Evolutionary conservation across 208 protist genomes (phyloP), one percentile per base, ranked within the genome.

Genomic region (Strigomonas oncopelti): DNA sequence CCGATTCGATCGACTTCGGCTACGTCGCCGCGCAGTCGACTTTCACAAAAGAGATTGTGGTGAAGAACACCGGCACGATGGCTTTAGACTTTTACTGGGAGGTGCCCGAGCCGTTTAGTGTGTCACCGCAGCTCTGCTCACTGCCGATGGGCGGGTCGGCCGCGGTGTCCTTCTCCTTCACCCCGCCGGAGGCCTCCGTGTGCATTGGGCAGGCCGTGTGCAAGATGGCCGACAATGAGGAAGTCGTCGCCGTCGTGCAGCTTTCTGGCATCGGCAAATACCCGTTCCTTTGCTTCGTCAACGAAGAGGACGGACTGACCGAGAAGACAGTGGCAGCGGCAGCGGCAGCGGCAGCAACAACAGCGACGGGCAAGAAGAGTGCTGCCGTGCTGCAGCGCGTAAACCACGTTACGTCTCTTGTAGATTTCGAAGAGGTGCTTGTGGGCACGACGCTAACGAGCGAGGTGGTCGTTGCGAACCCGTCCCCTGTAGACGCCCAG

Each of bases 211-310:
- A 89, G 69, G 88, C 88, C 7, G 83, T 98, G 24, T 97, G 91
- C 72, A 72, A 67, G 13, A 81, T 88, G 65, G 65, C 76, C 5
- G 85, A 78, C 16, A 70, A 70, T 32, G 67, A 84, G 13, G 77
- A 91, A 29, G 64, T 80, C 11, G 77, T 94, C 28, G 69, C 83
- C 1, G 69, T 67, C 1, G 60, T 97, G 67, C 71, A 72, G 61
- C 27, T 98, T 25, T 94, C 87, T 0, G 95, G 92, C 38, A 84
- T 97, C 55, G 95, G 92, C n/a, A 98, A 97, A 71, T 89, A 95
- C 67, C 89, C 95, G 0, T 93, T 87, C 72, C 70, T 97, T 36
- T 60, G 45, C 31, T 78, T 81, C 31, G 24, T 46, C 24, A 62
- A 68, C 27, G 69, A 36, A 18, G 38, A 27, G 46, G 54, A 55